Conservation (phyloP, 352 stramenopile genomes). For the Globisporangium alternatum region DNA sequence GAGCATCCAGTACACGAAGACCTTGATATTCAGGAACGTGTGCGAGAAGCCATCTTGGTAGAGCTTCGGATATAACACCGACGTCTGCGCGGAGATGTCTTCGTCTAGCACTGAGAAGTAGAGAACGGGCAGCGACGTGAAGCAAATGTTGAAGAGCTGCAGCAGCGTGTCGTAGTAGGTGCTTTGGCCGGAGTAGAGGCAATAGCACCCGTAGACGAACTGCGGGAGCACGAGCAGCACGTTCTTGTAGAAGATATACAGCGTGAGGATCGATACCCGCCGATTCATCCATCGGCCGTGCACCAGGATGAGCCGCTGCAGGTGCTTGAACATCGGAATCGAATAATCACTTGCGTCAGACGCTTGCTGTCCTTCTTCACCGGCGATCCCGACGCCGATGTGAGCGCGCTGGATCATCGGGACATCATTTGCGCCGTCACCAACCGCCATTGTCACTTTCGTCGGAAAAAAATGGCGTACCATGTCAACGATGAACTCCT, state of each 20-base stretch:
- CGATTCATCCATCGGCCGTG: slow-evolving; percentile 82
- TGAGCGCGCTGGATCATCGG: slow-evolving; percentile 89
- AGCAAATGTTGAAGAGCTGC: slow-evolving; percentile 81
- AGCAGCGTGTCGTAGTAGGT: slow-evolving; percentile 77
- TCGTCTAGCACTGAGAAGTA: slow-evolving; percentile 58
- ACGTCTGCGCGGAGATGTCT: slow-evolving; percentile 44
- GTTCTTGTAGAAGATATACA: slow-evolving; percentile 91
- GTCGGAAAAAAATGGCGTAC: slow-evolving; percentile 53
- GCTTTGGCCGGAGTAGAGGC: slow-evolving; percentile 73
- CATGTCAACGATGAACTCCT: slow-evolving; percentile 95
- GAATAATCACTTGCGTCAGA: slow-evolving; percentile 90
- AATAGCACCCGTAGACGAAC: slow-evolving; percentile 73
- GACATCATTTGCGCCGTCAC: slow-evolving; percentile 92
- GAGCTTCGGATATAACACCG: slow-evolving; percentile 43
- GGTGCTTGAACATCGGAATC: slow-evolving; percentile 82
- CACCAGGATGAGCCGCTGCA: slow-evolving; percentile 83
- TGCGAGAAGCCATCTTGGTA: slow-evolving; percentile 55
- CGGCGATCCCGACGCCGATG: slow-evolving; percentile 61
- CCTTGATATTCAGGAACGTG: slow-evolving; percentile 42
- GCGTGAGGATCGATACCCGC: slow-evolving; percentile 55
- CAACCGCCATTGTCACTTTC: slow-evolving; percentile 77
- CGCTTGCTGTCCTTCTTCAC: slow-evolving; percentile 77
- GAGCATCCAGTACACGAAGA: slow-evolving; percentile 59
- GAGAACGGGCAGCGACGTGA: slow-evolving; percentile 70
- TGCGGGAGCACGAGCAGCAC: slow-evolving; percentile 75